Percentiles rank a stretch among this genome's conserved stretches.
phyloP scores from a whole-genome alignment of 176 grass and related monocot species.

The Aegilops umbellulata region DNA sequence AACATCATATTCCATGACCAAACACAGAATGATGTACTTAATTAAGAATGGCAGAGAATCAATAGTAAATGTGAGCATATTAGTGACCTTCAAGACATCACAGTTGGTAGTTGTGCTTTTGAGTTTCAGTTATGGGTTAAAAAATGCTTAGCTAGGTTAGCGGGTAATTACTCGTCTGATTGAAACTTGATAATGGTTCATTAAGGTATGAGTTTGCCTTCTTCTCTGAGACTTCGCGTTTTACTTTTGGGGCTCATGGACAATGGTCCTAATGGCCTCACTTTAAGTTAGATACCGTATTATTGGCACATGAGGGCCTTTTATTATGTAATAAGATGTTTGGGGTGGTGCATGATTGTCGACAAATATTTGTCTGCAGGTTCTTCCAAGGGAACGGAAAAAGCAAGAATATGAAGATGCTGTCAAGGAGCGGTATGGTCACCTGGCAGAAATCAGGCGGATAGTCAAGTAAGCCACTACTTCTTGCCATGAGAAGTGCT shows the following conservation, averaged over 20 bases:
- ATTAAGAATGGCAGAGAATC: neutral
- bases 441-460: conserved; percentile 80
- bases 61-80: neutral
- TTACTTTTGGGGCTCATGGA: neutral
- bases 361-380: conserved; percentile 39
- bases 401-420: conserved; percentile 83
- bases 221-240: neutral
- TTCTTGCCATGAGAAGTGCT: neutral
- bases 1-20: neutral
- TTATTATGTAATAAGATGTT: neutral
- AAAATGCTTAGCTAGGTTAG: conserved; percentile 7
- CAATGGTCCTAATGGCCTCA: neutral
- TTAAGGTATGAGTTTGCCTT: neutral
- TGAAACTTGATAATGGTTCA: neutral
- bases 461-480: conserved; percentile 58
- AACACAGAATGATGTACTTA: neutral
- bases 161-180: neutral
- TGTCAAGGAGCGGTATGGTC: conserved; percentile 69
- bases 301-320: no score
- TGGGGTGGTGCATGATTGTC: no score
- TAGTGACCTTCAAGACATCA: neutral
- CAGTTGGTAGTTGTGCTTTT: neutral
- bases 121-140: neutral
- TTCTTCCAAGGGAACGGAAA: conserved; percentile 89
- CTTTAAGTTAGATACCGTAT: no score